A percentile compares a stretch with the other conserved stretches of the same genome.
These are phyloP conservation scores for Plasmodium falciparum DNA, from an alignment of 169 alveolate species.

Conservation along the genomic window DNA sequence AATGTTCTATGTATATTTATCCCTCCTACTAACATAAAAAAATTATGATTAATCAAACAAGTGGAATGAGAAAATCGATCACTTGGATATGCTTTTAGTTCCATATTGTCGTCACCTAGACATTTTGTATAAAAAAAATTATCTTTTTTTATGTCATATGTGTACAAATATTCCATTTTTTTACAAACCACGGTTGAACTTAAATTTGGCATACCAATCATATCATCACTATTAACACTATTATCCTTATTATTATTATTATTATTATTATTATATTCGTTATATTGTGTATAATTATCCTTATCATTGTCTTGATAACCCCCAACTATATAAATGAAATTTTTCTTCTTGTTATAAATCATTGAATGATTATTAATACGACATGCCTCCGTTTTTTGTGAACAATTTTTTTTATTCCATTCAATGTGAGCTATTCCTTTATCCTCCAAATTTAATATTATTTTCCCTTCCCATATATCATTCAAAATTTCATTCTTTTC, in stretches of 20 bases:
- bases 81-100: conserved; percentile 16
- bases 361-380: conserved; percentile 39
- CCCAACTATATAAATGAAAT: conserved; percentile 33
- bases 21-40: conserved; percentile 42
- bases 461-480: conserved; percentile 60
- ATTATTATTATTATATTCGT: not conserved
- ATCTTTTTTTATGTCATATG: conserved; percentile 41
- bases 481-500: conserved; percentile 13
- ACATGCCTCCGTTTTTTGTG: not conserved
- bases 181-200: not conserved
- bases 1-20: conserved; percentile 38
- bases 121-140: conserved; percentile 22
- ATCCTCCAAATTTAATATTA: conserved; percentile 20
- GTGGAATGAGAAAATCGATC: conserved; percentile 39
- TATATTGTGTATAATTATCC: not conserved
- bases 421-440: not conserved
- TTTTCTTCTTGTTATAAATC: conserved; percentile 38
- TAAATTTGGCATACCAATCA: not conserved
- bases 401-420: conserved; percentile 33
- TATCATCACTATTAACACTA: not conserved
- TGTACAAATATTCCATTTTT: conserved; percentile 2
- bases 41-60: conserved; percentile 17
- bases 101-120: conserved; percentile 7
- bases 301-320: conserved; percentile 27
- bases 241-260: not conserved